A percentile compares a stretch with the other conserved stretches of the same genome.
These are phyloP conservation scores for Sistotremastrum suecicum DNA, from an alignment of 768 basidiomycete genomes.

Conservation along the genomic window DNA sequence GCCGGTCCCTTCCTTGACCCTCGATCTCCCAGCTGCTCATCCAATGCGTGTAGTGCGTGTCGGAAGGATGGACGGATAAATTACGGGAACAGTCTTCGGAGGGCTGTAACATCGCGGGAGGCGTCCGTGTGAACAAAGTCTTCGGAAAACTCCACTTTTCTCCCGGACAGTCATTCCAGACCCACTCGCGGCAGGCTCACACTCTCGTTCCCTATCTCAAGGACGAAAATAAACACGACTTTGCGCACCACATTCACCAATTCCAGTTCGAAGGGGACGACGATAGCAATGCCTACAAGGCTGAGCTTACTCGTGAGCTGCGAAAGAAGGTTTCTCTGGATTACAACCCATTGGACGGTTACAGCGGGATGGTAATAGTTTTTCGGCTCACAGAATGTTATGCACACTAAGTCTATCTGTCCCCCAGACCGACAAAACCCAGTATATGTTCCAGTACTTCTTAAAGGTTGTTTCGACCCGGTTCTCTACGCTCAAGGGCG, in stretches of 20 bases:
- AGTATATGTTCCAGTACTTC: conserved; percentile 99
- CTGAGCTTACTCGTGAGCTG: conserved; percentile 44
- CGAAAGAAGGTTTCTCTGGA: conserved; percentile 59
- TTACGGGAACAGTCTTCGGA: conserved; percentile 85
- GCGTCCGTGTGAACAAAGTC: conserved; percentile 92
- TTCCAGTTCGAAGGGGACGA: conserved; percentile 76
- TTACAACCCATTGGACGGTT: conserved; percentile 63
- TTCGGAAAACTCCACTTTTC: conserved; percentile 92
- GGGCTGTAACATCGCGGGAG: conserved; percentile 88
- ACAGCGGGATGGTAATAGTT: conserved; percentile 35
- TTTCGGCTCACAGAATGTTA: background rate
- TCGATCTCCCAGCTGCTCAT: too few relatives aligned
- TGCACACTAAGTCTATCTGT: background rate
- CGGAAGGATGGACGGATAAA: conserved; percentile 92
- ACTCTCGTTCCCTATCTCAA: conserved; percentile 91
- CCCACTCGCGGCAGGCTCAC: conserved; percentile 61
- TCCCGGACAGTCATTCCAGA: conserved; percentile 91
- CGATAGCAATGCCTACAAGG: conserved; percentile 61
- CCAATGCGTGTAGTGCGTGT: conserved; percentile 47
- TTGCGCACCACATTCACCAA: conserved; percentile 75
- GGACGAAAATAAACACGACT: conserved; percentile 86
- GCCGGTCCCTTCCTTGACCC: background rate
- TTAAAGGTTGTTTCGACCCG: conserved; percentile 96
- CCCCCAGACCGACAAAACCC: conserved; percentile 51
- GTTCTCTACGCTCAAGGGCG: conserved; percentile 72